Evolutionary conservation across 192 early-diverging fungal genomes (phyloP).

Genomic region (Podila epigama): DNA sequence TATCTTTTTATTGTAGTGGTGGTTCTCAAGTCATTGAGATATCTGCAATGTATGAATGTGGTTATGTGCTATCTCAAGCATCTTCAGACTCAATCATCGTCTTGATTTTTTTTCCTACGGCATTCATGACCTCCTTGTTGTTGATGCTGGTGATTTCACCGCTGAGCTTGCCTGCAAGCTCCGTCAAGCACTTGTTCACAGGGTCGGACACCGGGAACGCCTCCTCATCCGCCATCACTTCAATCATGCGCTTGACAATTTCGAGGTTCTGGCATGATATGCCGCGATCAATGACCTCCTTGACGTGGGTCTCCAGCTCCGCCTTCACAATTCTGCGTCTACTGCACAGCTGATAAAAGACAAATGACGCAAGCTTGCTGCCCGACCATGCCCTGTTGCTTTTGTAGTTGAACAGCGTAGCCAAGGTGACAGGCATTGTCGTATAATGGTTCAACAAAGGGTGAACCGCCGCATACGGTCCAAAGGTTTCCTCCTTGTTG

Average conservation of each 20-base stretch:
- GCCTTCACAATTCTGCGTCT: neutral
- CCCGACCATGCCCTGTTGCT: neutral
- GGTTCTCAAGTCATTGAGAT: too few relatives aligned
- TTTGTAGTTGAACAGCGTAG: neutral
- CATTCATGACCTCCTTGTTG: constrained; percentile 1
- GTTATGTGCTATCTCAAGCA: too few relatives aligned
- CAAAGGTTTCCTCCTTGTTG: too few relatives aligned
- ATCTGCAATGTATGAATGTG: too few relatives aligned
- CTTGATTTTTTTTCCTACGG: neutral
- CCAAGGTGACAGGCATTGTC: too few relatives aligned
- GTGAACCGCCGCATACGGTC: too few relatives aligned
- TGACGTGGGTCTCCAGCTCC: neutral
- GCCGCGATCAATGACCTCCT: neutral
- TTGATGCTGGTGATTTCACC: constrained; percentile 12
- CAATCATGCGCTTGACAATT: constrained; percentile 1
- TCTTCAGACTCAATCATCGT: too few relatives aligned
- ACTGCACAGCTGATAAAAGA: neutral
- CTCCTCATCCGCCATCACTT: constrained; percentile 20
- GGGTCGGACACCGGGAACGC: neutral
- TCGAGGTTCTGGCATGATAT: constrained; percentile 4
- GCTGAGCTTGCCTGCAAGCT: constrained; percentile 8
- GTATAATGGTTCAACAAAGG: too few relatives aligned
- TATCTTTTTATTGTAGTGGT: too few relatives aligned
- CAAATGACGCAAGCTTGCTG: neutral
- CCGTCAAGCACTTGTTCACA: constrained; percentile 15